Evolutionary conservation across 164 flowering plant species (phyloP).

Genomic region (Chloranthus sessilifolius): DNA sequence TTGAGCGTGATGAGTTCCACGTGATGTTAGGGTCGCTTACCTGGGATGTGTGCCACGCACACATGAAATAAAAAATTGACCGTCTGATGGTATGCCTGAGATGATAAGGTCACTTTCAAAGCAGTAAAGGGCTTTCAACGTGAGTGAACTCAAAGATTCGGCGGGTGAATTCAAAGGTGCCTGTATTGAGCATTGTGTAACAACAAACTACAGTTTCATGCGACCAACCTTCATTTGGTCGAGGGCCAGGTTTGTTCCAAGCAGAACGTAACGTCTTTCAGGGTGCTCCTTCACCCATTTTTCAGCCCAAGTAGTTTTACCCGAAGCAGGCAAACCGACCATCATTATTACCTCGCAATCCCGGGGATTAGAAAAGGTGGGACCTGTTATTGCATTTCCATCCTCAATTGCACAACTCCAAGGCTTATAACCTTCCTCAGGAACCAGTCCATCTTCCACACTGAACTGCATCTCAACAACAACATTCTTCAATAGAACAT

Average conservation of each 20-base stretch:
- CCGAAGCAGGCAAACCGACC: slow-evolving; percentile 73
- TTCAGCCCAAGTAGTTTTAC: slow-evolving; percentile 67
- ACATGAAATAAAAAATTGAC: too few relatives aligned
- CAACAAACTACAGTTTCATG: too few relatives aligned
- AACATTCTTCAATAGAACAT: slow-evolving; percentile 58
- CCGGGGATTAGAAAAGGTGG: slow-evolving; percentile 20
- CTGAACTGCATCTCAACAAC: slow-evolving; percentile 56
- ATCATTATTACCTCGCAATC: slow-evolving; percentile 63
- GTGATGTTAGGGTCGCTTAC: too few relatives aligned
- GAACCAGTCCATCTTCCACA: slow-evolving; percentile 49
- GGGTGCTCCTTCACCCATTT: slow-evolving; percentile 61
- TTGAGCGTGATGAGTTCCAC: too few relatives aligned
- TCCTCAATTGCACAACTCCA: slow-evolving; percentile 52
- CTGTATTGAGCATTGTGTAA: too few relatives aligned
- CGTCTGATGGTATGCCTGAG: too few relatives aligned
- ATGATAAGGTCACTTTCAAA: too few relatives aligned
- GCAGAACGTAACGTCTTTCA: slow-evolving; percentile 54
- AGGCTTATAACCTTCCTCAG: slow-evolving; percentile 50
- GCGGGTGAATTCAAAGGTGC: too few relatives aligned
- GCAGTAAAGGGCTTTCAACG: too few relatives aligned
- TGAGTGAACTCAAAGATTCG: too few relatives aligned
- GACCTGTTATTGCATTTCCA: slow-evolving; percentile 45
- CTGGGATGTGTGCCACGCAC: too few relatives aligned
- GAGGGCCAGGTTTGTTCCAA: slow-evolving; percentile 55
- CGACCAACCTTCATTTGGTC: slow-evolving; percentile 61